A percentile compares a stretch with the other conserved stretches of the same genome.
phyloP scores from a whole-genome alignment of 1,284 basidiomycete genomes.

The Ustilago cynodontis region DNA sequence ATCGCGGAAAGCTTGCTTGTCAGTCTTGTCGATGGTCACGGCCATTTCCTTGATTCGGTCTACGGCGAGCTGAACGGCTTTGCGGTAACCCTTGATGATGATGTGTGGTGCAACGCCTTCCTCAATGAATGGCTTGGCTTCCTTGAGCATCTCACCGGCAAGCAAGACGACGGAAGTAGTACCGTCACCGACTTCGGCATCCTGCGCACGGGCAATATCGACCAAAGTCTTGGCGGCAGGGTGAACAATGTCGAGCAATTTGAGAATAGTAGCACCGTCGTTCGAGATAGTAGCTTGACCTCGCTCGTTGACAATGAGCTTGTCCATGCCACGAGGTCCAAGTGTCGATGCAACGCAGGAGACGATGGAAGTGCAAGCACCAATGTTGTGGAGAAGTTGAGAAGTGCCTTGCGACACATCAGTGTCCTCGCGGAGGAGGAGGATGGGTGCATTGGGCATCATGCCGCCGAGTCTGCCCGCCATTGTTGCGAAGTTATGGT shows the following conservation, averaged over 20 bases:
- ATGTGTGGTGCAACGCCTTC: conserved; percentile 97
- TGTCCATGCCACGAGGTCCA: conserved; percentile 99
- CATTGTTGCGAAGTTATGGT: conserved; percentile 22
- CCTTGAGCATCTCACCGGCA: conserved; percentile 94
- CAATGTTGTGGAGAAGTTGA: conserved; percentile 95
- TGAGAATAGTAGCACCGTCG: conserved; percentile 97
- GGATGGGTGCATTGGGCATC: conserved; percentile 64
- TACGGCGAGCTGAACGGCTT: conserved; percentile 86
- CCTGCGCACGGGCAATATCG: conserved; percentile 96
- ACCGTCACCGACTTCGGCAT: conserved; percentile 97
- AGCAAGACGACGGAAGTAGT: conserved; percentile 95
- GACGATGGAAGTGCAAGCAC: conserved; percentile 66
- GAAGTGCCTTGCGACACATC: conserved; percentile 95
- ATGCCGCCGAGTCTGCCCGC: conserved; percentile 57
- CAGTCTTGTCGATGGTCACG: conserved; percentile 87
- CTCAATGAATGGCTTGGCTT: conserved; percentile 90
- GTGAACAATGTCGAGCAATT: conserved; percentile 96
- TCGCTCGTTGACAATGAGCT: conserved; percentile 78
- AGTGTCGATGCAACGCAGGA: conserved; percentile 81
- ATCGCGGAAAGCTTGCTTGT: conserved; percentile 92
- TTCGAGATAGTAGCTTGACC: conserved; percentile 96
- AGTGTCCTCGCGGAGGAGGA: conserved; percentile 78
- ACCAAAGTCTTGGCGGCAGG: conserved; percentile 95
- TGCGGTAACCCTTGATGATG: conserved; percentile 95
- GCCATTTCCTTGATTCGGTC: conserved; percentile 90